These are phyloP conservation scores for Spizellomyces punctatus DNA, from an alignment of 192 early-diverging fungal genomes.

Conservation along the genomic window DNA sequence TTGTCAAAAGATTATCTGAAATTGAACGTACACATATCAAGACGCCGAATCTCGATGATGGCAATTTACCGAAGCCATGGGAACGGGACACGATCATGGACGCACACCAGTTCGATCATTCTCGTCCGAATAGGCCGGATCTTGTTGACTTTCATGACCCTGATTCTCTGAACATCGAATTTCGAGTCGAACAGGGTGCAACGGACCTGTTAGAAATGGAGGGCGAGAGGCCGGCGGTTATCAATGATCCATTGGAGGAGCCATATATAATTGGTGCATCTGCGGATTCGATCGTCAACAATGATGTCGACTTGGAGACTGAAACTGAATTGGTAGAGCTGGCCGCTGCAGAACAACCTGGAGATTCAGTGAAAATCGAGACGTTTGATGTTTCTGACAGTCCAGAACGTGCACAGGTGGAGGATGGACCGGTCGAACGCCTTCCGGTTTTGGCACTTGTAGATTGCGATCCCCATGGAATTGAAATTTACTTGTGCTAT, in stretches of 20 bases:
- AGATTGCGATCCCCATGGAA: slow-evolving; percentile 47
- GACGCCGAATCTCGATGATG: not conserved
- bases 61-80: not conserved
- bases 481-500: slow-evolving; percentile 42
- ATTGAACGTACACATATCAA: not conserved
- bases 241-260: too few species aligned
- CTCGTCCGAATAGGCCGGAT: not conserved
- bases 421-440: not conserved
- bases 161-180: not conserved
- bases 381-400: not conserved
- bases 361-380: too few species aligned
- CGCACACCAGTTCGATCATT: not conserved
- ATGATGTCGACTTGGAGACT: not conserved
- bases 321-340: not conserved
- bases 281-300: not conserved
- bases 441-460: slow-evolving; percentile 23
- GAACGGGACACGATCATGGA: not conserved
- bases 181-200: not conserved
- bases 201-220: not conserved
- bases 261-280: not conserved
- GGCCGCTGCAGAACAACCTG: not conserved
- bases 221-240: not conserved
- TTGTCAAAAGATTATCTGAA: slow-evolving; percentile 30
- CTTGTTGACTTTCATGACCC: not conserved
- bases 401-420: not conserved